Base-by-base conservation (phyloP, 495 filamentous ascomycete species). In the Penicillium verhagenii region DNA sequence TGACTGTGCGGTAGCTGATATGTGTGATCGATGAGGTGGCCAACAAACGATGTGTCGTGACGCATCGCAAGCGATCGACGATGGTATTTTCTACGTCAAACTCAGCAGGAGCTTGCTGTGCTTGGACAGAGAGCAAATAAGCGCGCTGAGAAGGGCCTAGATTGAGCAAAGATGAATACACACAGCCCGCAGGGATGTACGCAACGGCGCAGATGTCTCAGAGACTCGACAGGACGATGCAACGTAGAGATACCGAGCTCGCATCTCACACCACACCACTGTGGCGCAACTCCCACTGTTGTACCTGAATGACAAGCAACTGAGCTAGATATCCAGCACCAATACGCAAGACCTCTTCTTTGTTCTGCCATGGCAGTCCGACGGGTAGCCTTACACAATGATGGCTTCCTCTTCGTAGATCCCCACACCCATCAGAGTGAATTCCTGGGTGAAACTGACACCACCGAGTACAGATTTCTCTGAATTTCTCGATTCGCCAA, bases 311-410 rank as follows among this genome's bases (percentile, higher is more conserved):
- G 7, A 44, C 21, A 44, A 44, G 40, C 21, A 25, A 26, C 21
- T 25, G 21, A 44, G 40, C 40, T 44, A 44, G 40, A 44, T 25
- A n/a, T 44, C 21, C 1, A 44, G 40, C 40, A 25, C 40, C 7
- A 44, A 25, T 25, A 25, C 21, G 40, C 7, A 44, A 44, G 40
- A 25, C 21, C 40, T 9, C 40, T 4, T 44, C 40, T 44, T 44
- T 44, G 40, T 44, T 44, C 21, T 44, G 40, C 40, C 20, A 44
- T 25, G 40, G 40, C 21, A 44, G 40, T 44, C n/a, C 21, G 40
- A 44, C 40, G 40, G 40, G 21, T 44, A 44, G 40, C 21, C 40
- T n/a, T 44, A 44, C 7, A 44, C 7, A 9, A 13, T 44, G 2
- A 26, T 44, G 40, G 21, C 40, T 44, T 11, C 13, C 40, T 44